Base-by-base conservation (phyloP, 768 basidiomycete genomes). In the Kwoniella heveanensis region DNA sequence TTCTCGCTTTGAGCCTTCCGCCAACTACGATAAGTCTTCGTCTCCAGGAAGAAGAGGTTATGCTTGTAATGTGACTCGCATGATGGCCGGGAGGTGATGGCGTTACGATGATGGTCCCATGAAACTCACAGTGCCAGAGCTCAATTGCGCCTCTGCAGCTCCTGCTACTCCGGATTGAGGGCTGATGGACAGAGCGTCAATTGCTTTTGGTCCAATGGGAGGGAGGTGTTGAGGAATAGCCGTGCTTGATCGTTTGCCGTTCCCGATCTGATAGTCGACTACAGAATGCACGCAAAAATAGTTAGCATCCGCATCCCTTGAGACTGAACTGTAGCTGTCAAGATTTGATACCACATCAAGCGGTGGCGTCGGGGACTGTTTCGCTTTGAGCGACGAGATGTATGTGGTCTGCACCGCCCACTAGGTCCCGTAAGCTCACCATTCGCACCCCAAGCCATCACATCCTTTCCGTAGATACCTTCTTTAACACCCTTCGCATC, bases 201-300 rank as follows among this genome's bases (percentile, higher is more conserved):
- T 68, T 10, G 55, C 69, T 59, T 54, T 65, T 2, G 37, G 55
- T 19, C 54, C 62, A 1, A 82, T 68, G 0, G 79, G 73, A 9
- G 78, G 76, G 13, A 83, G 72, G 59, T 83, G 80, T 60, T 82
- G 81, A 1, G 82, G 82, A 12, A 80, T 72, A 7, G 81, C 74
- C 9, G 81, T 68, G 60, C 80, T 81, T 17, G 79, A 79, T 12
- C 81, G 68, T 46, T 81, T 81, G 13, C 80, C 80, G 25, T 80
- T 82, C 0, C 82, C 82, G 25, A 82, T 74, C 70, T 82, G 78
- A 48, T 74, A 78, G 44, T 78, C 72, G 46, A 62, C 74, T 77
- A 37, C 32, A 10, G 44, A 15, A 22, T 12, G 37, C 21, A 36
- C 13, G 32, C 32, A 13, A 36, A 7, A 36, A 7, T 6, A 32